Conservation (phyloP, 2,329 filamentous ascomycete species). For the Xylaria arbuscula region DNA sequence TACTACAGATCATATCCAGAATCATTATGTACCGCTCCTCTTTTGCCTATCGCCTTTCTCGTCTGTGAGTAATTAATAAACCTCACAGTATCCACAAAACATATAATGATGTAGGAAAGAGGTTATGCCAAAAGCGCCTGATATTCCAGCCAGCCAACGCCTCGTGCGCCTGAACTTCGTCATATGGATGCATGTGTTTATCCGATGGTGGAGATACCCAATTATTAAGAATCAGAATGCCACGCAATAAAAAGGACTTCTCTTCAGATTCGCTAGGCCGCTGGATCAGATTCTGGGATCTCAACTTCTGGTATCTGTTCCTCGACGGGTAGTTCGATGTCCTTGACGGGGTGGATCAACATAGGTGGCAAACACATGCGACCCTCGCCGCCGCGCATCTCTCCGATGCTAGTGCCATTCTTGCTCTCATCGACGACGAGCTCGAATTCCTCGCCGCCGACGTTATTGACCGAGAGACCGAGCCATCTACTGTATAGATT, state of each 20-base stretch:
- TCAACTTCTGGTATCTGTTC: constrained; percentile 61
- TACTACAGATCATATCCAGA: constrained; percentile 14
- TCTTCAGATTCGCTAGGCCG: constrained; percentile 47
- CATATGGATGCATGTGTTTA: constrained; percentile 14
- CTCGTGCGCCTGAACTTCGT: constrained; percentile 22
- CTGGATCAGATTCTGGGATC: constrained; percentile 63
- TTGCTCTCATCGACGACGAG: constrained; percentile 64
- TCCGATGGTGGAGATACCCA: constrained; percentile 16
- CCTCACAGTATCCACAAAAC: constrained; percentile 1
- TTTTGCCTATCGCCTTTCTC: background rate
- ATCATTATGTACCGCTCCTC: background rate
- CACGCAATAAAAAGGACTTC: constrained; percentile 20
- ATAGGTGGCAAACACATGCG: constrained; percentile 93
- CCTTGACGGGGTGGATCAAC: constrained; percentile 89
- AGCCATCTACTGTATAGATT: constrained; percentile 89
- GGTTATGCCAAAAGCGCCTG: constrained; percentile 28
- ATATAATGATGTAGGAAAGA: background rate
- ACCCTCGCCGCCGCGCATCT: constrained; percentile 76
- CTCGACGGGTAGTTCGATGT: constrained; percentile 73
- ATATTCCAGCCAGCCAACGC: constrained; percentile 31
- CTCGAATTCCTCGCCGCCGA: constrained; percentile 82
- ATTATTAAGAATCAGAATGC: constrained; percentile 23
- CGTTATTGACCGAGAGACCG: constrained; percentile 81
- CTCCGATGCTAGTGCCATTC: constrained; percentile 60
- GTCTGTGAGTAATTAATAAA: constrained; percentile 1